Percentiles rank a stretch among this genome's conserved stretches.
These are phyloP conservation scores for Monilinia vaccinii-corymbosi DNA, from an alignment of 2,329 filamentous ascomycete species.

Conservation along the genomic window DNA sequence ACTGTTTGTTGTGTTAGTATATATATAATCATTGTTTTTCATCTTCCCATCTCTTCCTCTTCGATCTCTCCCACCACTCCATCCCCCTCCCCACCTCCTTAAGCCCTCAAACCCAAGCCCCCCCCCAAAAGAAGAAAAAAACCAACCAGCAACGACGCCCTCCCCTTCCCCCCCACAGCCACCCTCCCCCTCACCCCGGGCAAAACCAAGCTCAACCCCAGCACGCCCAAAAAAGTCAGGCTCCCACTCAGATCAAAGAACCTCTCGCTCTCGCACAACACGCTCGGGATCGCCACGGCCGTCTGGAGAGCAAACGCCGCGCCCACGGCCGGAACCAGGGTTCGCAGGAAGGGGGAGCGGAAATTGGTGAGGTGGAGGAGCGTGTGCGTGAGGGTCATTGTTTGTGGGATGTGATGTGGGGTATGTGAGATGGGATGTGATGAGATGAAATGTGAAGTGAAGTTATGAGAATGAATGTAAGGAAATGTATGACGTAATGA, in stretches of 20 bases:
- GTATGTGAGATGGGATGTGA: not conserved
- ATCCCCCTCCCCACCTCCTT: not conserved
- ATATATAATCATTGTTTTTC: not conserved
- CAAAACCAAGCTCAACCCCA: not conserved
- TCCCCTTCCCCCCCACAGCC: not conserved
- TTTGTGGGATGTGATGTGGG: not conserved
- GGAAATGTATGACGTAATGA: no score
- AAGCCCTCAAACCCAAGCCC: accelerated
- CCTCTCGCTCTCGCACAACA: slow-evolving; percentile 49
- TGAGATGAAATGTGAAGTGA: not conserved
- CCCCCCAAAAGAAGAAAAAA: not conserved
- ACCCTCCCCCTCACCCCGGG: not conserved
- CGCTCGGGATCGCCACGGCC: slow-evolving; percentile 53
- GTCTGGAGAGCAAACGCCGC: slow-evolving; percentile 56
- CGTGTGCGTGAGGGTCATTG: slow-evolving; percentile 33
- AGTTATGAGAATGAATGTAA: no score
- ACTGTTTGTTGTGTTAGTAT: not conserved
- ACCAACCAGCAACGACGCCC: not conserved
- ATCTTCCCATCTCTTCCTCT: no score
- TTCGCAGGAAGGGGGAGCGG: slow-evolving; percentile 51
- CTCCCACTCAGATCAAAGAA: slow-evolving; percentile 51
- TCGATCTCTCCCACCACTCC: not conserved
- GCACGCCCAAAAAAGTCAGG: not conserved
- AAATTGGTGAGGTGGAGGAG: slow-evolving; percentile 54
- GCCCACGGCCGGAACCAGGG: slow-evolving; percentile 50